phyloP scores from a whole-genome alignment of 2,329 filamentous ascomycete species.

The Cucurbitaria berberidis region DNA sequence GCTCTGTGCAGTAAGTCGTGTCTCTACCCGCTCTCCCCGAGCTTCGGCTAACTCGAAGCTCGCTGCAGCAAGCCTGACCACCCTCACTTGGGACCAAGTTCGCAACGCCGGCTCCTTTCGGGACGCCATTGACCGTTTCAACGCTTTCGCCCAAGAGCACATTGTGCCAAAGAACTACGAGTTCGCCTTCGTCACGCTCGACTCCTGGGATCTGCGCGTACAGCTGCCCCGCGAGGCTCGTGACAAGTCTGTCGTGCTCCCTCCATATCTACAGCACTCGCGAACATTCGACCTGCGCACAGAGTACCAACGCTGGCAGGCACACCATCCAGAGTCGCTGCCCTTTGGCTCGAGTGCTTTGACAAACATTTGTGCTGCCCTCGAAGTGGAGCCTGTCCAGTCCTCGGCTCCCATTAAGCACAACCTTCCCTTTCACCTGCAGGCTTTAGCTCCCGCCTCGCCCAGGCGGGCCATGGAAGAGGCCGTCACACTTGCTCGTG shows the following conservation, averaged over 20 bases:
- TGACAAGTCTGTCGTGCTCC: conserved; percentile 96
- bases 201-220: conserved; percentile 97
- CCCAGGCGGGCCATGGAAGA: conserved; percentile 97
- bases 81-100: conserved; percentile 98
- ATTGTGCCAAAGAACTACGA: conserved; percentile 89
- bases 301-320: conserved; percentile 98
- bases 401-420: conserved; percentile 98
- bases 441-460: conserved; percentile 92
- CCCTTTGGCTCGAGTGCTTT: conserved; percentile 95
- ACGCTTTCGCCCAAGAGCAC: conserved; percentile 90
- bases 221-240: conserved; percentile 96
- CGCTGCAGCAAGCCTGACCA: conserved; percentile 85
- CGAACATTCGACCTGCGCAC: conserved; percentile 95
- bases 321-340: conserved; percentile 95
- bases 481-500: conserved; percentile 89
- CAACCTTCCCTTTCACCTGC: conserved; percentile 95
- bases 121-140: conserved; percentile 94
- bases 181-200: conserved; percentile 97
- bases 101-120: conserved; percentile 96
- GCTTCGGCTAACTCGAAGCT: conserved; percentile 37
- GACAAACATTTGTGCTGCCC: conserved; percentile 95
- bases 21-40: conserved; percentile 2
- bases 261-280: conserved; percentile 96
- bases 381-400: conserved; percentile 97
- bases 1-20: conserved; percentile 91